These are phyloP conservation scores for Candida frijolesensis DNA, from an alignment of 1,139 yeast species.

Conservation along the genomic window DNA sequence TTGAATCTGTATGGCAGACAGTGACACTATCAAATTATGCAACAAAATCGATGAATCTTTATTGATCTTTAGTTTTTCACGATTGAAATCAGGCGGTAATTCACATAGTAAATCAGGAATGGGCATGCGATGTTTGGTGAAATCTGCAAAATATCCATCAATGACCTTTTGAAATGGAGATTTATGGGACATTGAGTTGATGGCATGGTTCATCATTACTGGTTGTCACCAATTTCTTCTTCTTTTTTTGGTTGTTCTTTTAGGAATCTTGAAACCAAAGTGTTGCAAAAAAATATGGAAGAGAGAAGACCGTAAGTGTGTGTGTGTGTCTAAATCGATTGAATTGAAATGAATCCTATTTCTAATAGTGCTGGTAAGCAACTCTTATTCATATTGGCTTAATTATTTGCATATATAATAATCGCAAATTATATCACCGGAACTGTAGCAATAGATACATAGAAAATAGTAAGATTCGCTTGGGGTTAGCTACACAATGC, in stretches of 20 bases:
- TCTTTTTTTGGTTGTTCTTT: not conserved
- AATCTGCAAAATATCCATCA: not conserved
- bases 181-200: not conserved
- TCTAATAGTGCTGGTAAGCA: no score
- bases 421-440: no score
- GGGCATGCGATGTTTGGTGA: not conserved
- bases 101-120: not conserved
- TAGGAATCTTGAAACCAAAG: no score
- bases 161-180: not conserved
- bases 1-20: not conserved
- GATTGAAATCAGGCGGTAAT: not conserved
- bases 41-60: constrained; percentile 3
- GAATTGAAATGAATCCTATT: no score
- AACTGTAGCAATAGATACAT: no score
- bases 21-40: not conserved
- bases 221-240: not conserved
- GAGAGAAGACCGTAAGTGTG: no score
- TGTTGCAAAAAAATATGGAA: no score
- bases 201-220: not conserved
- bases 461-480: no score
- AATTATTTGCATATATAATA: no score
- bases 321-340: no score
- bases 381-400: no score
- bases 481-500: no score
- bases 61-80: constrained; percentile 6